These are phyloP conservation scores for Aspergillus sp. DNA, from an alignment of 2,329 filamentous ascomycete species.

Conservation along the genomic window DNA sequence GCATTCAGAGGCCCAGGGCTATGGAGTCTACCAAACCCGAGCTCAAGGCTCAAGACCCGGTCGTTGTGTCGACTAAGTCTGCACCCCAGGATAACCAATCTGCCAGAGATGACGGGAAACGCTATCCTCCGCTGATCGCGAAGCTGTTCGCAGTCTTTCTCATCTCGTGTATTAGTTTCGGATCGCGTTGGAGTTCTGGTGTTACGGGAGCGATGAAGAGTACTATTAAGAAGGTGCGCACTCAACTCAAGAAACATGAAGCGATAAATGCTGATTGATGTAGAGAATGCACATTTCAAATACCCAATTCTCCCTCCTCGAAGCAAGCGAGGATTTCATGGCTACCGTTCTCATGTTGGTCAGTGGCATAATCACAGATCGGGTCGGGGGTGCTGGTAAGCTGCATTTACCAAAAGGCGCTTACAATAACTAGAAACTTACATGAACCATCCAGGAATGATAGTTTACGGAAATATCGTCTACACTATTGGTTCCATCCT, in stretches of 20 bases:
- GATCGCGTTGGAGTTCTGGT: slow-evolving; percentile 54
- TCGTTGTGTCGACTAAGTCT: too few species aligned
- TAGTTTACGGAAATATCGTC: slow-evolving; percentile 56
- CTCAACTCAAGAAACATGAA: neutral
- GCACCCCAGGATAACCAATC: too few species aligned
- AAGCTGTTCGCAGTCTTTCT: slow-evolving; percentile 42
- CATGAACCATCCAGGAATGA: slow-evolving; percentile 33
- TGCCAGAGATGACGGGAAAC: slow-evolving; percentile 10
- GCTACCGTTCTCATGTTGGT: slow-evolving; percentile 49
- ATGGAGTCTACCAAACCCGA: too few species aligned
- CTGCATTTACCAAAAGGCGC: neutral
- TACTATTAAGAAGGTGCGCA: slow-evolving; percentile 49
- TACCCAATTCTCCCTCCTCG: slow-evolving; percentile 52
- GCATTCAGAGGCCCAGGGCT: too few species aligned
- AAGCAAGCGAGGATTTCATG: slow-evolving; percentile 59
- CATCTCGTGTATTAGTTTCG: slow-evolving; percentile 48
- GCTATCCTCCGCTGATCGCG: slow-evolving; percentile 20
- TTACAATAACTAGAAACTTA: neutral
- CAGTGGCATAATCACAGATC: slow-evolving; percentile 52
- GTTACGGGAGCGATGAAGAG: slow-evolving; percentile 57
- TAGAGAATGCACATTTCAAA: slow-evolving; percentile 53
- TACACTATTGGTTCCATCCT: slow-evolving; percentile 54
- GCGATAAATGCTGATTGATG: too few species aligned
- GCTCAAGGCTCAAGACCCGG: too few species aligned
- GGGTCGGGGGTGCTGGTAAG: slow-evolving; percentile 50